Base-by-base conservation (phyloP, 2,329 filamentous ascomycete species). In the Epichloe elymi region DNA sequence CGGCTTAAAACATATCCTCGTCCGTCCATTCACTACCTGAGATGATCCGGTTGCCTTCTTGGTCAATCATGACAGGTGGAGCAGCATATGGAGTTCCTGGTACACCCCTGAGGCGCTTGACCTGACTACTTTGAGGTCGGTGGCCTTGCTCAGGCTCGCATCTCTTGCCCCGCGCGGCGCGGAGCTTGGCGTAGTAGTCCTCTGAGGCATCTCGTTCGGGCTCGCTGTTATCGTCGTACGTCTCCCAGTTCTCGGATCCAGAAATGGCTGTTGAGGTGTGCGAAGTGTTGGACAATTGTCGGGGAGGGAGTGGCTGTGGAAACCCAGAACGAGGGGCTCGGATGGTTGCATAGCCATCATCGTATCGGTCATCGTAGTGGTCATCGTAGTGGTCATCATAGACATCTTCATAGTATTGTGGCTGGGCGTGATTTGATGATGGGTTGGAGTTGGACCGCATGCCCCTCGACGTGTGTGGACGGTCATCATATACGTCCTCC, bases 201-300 rank as follows among this genome's bases (percentile, higher is more conserved):
- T 93, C 87, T 4, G 82, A 83, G 0, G 78, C 79, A 63, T 95
- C 89, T 23, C 76, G 74, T 60, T 88, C 86, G 0, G 83, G 80
- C 60, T 88, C 84, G 54, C 85, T 88, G 57, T 78, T 81, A 64
- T 95, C 88, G 59, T 93, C 90, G 60, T 93, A 97, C 10, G 90
- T 95, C 68, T 97, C 91, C 91, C 91, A 97, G 65, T 97, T 97
- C 68, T 97, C 91, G 3, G 88, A 95, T 1, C 87, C 88, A 5
- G 86, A 88, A 26, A 86, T 75, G 20, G 75, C 76, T 1, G 85
- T 88, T n/a, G 87, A 90, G 0, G 83, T 80, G 57, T 82, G 82
- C 40, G 86, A 90, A 1, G 84, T 83, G 47, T 57, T 60, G 3
- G 68, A 70, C 15, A 85, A 82, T 59, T 91, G 86, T 46, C 88